phyloP scores from a whole-genome alignment of 2,329 filamentous ascomycete species.

The Ambrosiella cleistominuta region DNA sequence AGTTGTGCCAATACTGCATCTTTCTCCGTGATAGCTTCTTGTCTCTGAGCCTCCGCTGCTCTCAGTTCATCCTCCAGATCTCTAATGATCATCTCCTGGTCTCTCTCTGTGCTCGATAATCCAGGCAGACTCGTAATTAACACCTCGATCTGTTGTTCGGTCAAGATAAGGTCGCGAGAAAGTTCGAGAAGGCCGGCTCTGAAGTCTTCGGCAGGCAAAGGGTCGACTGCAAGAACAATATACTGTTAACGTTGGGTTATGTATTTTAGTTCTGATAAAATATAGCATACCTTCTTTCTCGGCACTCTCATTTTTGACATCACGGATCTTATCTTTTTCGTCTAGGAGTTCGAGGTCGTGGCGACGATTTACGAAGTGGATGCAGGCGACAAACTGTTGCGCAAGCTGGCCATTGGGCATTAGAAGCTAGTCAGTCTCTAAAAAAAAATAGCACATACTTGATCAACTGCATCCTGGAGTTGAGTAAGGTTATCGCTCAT shows the following conservation, averaged over 20 bases:
- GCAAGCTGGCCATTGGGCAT: slow-evolving; percentile 32
- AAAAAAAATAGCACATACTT: slow-evolving; percentile 31
- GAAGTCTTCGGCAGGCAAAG: slow-evolving; percentile 46
- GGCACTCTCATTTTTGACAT: slow-evolving; percentile 35
- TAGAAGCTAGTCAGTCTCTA: neutral
- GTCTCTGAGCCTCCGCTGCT: slow-evolving; percentile 42
- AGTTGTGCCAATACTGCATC: slow-evolving; percentile 42
- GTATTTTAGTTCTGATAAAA: neutral
- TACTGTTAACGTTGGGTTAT: neutral
- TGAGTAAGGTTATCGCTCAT: slow-evolving; percentile 69
- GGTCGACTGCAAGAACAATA: slow-evolving; percentile 30
- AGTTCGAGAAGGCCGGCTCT: slow-evolving; percentile 52
- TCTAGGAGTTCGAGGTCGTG: slow-evolving; percentile 47
- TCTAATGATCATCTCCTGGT: slow-evolving; percentile 51
- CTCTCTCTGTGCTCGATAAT: slow-evolving; percentile 57
- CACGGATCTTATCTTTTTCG: slow-evolving; percentile 39
- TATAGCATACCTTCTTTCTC: slow-evolving; percentile 30
- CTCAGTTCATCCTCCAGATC: slow-evolving; percentile 49
- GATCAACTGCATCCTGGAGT: slow-evolving; percentile 68
- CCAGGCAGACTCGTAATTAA: slow-evolving; percentile 61
- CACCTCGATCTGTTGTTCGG: slow-evolving; percentile 68
- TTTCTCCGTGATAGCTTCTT: slow-evolving; percentile 45
- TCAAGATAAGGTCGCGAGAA: slow-evolving; percentile 57
- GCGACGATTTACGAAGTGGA: slow-evolving; percentile 49
- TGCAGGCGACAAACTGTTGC: slow-evolving; percentile 49